phyloP scores from a whole-genome alignment of 495 filamentous ascomycete species.

The Neurospora discreta region DNA sequence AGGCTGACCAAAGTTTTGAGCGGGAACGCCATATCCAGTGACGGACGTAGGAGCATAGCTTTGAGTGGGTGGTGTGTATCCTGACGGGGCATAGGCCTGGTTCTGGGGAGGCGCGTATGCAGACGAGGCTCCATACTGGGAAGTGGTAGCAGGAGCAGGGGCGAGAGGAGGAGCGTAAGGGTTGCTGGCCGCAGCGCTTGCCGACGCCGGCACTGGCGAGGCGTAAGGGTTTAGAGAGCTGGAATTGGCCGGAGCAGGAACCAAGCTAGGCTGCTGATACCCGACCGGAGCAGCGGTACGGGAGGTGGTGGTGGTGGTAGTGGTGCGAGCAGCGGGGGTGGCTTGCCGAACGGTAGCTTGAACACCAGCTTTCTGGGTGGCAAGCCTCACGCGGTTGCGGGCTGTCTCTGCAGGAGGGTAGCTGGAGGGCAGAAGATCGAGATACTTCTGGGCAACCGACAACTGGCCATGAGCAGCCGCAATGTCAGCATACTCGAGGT shows the following conservation, averaged over 20 bases:
- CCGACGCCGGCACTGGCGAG: constrained; percentile 18
- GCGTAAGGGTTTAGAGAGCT: constrained; percentile 28
- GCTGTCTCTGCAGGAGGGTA: constrained; percentile 87
- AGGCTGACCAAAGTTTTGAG: constrained; percentile 9
- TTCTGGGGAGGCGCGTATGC: constrained; percentile 20
- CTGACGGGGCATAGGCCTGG: background rate
- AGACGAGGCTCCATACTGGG: constrained; percentile 23
- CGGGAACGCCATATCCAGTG: constrained; percentile 25
- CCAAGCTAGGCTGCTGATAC: constrained; percentile 27
- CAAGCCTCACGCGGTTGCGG: constrained; percentile 74
- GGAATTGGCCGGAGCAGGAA: constrained; percentile 18
- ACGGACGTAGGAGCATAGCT: constrained; percentile 17
- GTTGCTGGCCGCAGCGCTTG: constrained; percentile 36
- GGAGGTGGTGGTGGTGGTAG: constrained; percentile 14
- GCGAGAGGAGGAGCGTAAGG: constrained; percentile 49
- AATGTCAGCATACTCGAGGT: constrained; percentile 93
- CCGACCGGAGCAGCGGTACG: constrained; percentile 20
- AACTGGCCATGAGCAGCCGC: constrained; percentile 84
- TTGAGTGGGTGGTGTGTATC: background rate
- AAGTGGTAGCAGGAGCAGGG: constrained; percentile 28
- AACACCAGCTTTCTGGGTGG: constrained; percentile 54
- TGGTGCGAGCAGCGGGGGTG: constrained; percentile 6
- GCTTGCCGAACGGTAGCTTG: constrained; percentile 22
- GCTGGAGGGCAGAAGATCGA: constrained; percentile 73
- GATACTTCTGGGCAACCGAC: constrained; percentile 77